Evolutionary conservation across 768 basidiomycete genomes (phyloP).

Genomic region (Omphalotus guepiniiformis): DNA sequence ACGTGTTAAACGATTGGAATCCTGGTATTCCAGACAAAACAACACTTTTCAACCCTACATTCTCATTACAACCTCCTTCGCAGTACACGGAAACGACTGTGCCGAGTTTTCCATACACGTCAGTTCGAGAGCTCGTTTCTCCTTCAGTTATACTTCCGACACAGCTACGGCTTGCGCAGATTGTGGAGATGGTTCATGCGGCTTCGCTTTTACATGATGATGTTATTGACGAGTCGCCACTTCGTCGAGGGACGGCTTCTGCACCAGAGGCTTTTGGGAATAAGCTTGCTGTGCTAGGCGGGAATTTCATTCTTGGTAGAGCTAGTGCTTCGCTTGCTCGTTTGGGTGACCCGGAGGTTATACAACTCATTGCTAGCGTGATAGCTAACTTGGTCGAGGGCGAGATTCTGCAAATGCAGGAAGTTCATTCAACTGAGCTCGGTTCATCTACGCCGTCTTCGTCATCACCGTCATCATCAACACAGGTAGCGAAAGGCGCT

Average conservation of each 20-base stretch:
- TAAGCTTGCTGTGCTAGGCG: constrained; percentile 83
- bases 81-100: constrained; percentile 27
- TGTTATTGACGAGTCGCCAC: constrained; percentile 80
- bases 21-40: constrained; percentile 67
- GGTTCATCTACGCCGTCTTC: constrained; percentile 15
- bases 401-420: constrained; percentile 82
- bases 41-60: constrained; percentile 44
- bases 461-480: constrained; percentile 10
- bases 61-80: constrained; percentile 32
- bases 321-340: constrained; percentile 78
- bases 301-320: constrained; percentile 88
- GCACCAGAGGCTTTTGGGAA: constrained; percentile 84
- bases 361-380: constrained; percentile 83
- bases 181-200: constrained; percentile 96
- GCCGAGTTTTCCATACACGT: constrained; percentile 13
- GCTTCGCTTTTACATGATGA: constrained; percentile 96
- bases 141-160: constrained; percentile 62
- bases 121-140: constrained; percentile 16
- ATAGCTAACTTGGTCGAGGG: constrained; percentile 91
- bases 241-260: constrained; percentile 72
- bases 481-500: constrained; percentile 31
- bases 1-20: constrained; percentile 89
- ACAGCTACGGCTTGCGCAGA: constrained; percentile 86
- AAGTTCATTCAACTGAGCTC: constrained; percentile 38
- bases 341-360: constrained; percentile 78